These are phyloP conservation scores for Cryphonectria carpinicola DNA, from an alignment of 2,329 filamentous ascomycete species.

Conservation along the genomic window DNA sequence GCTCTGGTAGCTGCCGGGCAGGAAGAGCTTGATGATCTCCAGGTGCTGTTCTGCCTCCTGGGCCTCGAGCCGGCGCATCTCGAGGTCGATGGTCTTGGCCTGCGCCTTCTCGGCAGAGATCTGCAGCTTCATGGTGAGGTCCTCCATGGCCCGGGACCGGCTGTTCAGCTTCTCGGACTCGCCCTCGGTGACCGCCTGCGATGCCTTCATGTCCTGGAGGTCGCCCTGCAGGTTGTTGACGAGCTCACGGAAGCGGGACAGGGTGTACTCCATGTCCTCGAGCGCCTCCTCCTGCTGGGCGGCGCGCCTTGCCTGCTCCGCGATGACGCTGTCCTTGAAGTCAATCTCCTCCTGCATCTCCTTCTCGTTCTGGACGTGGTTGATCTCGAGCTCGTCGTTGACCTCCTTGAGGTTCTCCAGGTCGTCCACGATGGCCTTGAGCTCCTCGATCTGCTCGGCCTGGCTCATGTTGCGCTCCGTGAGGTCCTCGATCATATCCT, in stretches of 20 bases:
- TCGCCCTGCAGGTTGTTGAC: constrained; percentile 85
- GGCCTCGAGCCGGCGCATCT: constrained; percentile 83
- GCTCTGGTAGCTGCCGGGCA: constrained; percentile 80
- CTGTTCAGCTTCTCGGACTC: constrained; percentile 89
- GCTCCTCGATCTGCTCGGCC: constrained; percentile 80
- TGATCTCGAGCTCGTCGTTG: constrained; percentile 91
- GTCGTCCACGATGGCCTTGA: constrained; percentile 81
- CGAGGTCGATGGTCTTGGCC: constrained; percentile 90
- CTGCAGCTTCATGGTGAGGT: constrained; percentile 93
- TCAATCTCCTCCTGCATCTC: constrained; percentile 94
- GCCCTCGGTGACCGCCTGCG: constrained; percentile 87
- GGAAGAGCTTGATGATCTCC: constrained; percentile 83
- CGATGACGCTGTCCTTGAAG: constrained; percentile 80
- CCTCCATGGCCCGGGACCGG: constrained; percentile 92
- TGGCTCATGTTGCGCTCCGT: constrained; percentile 85
- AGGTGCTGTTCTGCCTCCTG: constrained; percentile 89
- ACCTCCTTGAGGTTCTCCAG: constrained; percentile 89
- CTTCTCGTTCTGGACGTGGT: constrained; percentile 90
- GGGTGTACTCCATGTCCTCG: constrained; percentile 87
- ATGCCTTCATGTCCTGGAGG: constrained; percentile 88
- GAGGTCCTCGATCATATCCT: constrained; percentile 92
- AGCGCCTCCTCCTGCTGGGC: constrained; percentile 78
- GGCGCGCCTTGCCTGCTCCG: constrained; percentile 76
- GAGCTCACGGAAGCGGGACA: constrained; percentile 86
- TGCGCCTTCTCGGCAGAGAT: constrained; percentile 89